Conservation (phyloP, 2,329 filamentous ascomycete genomes). For the Shiraia sp. region DNA sequence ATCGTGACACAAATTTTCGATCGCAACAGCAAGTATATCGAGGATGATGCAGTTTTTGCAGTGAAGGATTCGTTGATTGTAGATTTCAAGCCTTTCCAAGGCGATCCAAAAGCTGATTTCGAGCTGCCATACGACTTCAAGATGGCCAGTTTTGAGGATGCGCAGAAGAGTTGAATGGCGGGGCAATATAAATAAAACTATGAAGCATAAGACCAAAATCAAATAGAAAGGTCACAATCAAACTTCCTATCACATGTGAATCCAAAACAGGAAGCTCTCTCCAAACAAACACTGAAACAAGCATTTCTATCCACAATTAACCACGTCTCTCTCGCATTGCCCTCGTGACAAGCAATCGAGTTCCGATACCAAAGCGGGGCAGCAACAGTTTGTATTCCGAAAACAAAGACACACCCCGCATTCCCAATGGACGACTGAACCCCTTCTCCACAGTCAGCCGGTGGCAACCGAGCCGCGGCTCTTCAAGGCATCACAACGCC, state of each 20-base stretch:
- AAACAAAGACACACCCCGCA: constrained; percentile 10
- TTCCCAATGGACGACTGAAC: background rate
- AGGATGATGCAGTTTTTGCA: constrained; percentile 62
- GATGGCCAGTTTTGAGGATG: constrained; percentile 43
- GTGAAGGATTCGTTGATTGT: constrained; percentile 63
- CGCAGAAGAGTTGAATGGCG: constrained; percentile 28
- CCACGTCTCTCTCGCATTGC: too few species aligned
- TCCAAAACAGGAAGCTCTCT: too few species aligned
- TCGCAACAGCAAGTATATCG: constrained; percentile 64
- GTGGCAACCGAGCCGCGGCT: constrained; percentile 23
- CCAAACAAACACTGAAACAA: too few species aligned
- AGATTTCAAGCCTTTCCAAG: constrained; percentile 58
- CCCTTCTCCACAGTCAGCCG: constrained; percentile 13
- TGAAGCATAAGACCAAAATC: too few species aligned
- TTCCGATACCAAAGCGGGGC: too few species aligned
- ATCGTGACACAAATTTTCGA: constrained; percentile 82
- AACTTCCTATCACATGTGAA: too few species aligned
- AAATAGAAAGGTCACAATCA: too few species aligned
- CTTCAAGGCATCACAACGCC: constrained; percentile 4
- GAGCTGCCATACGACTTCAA: constrained; percentile 60
- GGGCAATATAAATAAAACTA: constrained; percentile 34
- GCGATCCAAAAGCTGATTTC: constrained; percentile 56
- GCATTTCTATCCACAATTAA: too few species aligned
- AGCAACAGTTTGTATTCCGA: too few species aligned
- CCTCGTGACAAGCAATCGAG: too few species aligned